Evolutionary conservation across 192 early-diverging fungal species (phyloP).

Genomic region (Coemansia sp.): DNA sequence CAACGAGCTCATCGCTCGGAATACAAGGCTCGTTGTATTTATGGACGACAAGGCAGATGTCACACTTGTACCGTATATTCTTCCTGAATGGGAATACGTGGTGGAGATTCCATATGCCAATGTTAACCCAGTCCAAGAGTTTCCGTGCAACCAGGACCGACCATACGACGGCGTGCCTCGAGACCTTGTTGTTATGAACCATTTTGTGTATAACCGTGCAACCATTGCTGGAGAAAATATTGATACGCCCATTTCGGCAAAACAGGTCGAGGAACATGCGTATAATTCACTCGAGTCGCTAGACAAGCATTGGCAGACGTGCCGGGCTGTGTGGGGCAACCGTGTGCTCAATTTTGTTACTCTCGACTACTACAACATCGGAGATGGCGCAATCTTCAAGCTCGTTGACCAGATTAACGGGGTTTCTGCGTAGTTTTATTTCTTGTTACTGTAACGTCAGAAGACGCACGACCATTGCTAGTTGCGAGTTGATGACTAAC

Average conservation of each 20-base stretch:
- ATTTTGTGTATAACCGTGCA: constrained; percentile 47
- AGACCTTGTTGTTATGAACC: constrained; percentile 49
- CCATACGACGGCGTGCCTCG: constrained; percentile 31
- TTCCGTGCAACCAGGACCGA: constrained; percentile 46
- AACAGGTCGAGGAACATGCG: constrained; percentile 20
- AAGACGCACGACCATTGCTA: too few relatives aligned
- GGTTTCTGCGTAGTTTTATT: background rate
- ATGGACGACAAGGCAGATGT: constrained; percentile 64
- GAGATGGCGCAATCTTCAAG: constrained; percentile 26
- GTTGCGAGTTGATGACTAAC: too few relatives aligned
- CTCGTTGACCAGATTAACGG: constrained; percentile 38
- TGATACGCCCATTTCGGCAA: constrained; percentile 23
- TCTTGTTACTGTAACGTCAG: background rate
- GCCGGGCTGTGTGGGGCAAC: constrained; percentile 25
- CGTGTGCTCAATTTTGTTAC: constrained; percentile 43
- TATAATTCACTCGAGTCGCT: constrained; percentile 39
- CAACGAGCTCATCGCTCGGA: constrained; percentile 58
- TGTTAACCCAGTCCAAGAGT: constrained; percentile 29
- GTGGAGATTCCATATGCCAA: constrained; percentile 47
- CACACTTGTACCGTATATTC: constrained; percentile 49
- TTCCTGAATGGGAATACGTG: constrained; percentile 50
- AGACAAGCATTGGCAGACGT: constrained; percentile 24
- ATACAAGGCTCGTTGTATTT: constrained; percentile 68
- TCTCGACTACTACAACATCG: constrained; percentile 50
- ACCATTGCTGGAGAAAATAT: constrained; percentile 27